Evolutionary conservation across 805 yeast genomes (phyloP).

Genomic region (Saturnispora besseyi): DNA sequence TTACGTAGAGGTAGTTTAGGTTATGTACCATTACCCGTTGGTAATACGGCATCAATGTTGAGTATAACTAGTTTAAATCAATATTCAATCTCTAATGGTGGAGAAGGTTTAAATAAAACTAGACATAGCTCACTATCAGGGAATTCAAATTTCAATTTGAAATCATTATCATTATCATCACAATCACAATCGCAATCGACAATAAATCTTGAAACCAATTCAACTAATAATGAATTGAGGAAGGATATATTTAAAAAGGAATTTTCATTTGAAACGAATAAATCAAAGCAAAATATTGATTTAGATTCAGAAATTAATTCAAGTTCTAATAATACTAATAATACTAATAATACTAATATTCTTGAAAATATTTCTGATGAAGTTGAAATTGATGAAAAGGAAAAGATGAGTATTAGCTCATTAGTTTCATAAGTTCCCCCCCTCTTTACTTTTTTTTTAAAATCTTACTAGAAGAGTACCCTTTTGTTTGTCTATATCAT

Average conservation of each 20-base stretch:
- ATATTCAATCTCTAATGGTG: conserved; percentile 8
- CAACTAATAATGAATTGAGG: conserved; percentile 4
- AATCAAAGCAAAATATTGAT: not conserved
- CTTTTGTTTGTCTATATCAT: no score
- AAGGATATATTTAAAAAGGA: conserved; percentile 23
- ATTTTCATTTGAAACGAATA: conserved; percentile 16
- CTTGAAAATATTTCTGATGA: not conserved
- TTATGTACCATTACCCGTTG: not conserved
- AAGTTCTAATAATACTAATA: not conserved
- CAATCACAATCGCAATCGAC: not conserved
- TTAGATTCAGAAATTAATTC: not conserved
- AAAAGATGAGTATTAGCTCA: conserved; percentile 12
- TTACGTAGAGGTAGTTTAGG: conserved; percentile 9
- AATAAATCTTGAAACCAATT: not conserved
- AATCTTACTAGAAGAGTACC: no score
- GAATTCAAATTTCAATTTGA: not conserved
- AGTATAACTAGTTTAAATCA: conserved; percentile 13
- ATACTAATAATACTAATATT: no score
- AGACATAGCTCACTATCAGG: not conserved
- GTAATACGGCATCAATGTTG: conserved; percentile 9
- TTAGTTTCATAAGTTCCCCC: not conserved
- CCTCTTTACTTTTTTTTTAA: not conserved
- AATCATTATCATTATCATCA: not conserved
- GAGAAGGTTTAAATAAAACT: not conserved
- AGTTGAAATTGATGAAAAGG: not conserved